Evolutionary conservation across 2,329 filamentous ascomycete species (phyloP).

Genomic region (Beauveria asiatica): DNA sequence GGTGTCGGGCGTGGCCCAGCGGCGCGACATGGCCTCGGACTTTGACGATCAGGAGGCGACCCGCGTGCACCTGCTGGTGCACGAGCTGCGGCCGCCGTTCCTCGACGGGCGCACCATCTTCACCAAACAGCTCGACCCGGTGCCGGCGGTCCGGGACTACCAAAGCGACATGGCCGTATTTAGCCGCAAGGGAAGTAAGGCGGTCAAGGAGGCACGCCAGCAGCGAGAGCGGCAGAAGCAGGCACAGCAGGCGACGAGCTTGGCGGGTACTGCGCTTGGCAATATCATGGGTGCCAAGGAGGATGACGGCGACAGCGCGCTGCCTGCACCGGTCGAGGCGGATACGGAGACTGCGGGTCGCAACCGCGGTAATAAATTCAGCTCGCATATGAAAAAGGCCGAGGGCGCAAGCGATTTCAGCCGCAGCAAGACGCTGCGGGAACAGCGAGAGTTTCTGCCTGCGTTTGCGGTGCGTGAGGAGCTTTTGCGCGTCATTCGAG

Average conservation of each 20-base stretch:
- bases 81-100: constrained; percentile 90
- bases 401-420: constrained; percentile 87
- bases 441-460: constrained; percentile 87
- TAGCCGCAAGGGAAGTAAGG: constrained; percentile 85
- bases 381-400: constrained; percentile 78
- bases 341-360: constrained; percentile 44
- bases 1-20: constrained; percentile 87
- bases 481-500: constrained; percentile 79
- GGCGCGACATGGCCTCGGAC: constrained; percentile 70
- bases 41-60: constrained; percentile 90
- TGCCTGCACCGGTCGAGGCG: constrained; percentile 65
- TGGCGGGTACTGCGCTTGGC: constrained; percentile 83
- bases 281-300: constrained; percentile 96
- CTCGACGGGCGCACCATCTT: constrained; percentile 92
- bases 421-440: constrained; percentile 77
- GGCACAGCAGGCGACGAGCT: constrained; percentile 87
- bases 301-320: constrained; percentile 82
- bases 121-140: constrained; percentile 92
- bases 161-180: constrained; percentile 99
- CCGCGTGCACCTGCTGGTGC: constrained; percentile 81
- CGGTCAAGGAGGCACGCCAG: constrained; percentile 84
- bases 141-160: constrained; percentile 83
- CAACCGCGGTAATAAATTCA: constrained; percentile 63
- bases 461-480: constrained; percentile 96
- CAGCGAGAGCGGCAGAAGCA: constrained; percentile 90